These are phyloP conservation scores for Dothistroma septosporum DNA, from an alignment of 2,329 filamentous ascomycete genomes.

Conservation along the genomic window DNA sequence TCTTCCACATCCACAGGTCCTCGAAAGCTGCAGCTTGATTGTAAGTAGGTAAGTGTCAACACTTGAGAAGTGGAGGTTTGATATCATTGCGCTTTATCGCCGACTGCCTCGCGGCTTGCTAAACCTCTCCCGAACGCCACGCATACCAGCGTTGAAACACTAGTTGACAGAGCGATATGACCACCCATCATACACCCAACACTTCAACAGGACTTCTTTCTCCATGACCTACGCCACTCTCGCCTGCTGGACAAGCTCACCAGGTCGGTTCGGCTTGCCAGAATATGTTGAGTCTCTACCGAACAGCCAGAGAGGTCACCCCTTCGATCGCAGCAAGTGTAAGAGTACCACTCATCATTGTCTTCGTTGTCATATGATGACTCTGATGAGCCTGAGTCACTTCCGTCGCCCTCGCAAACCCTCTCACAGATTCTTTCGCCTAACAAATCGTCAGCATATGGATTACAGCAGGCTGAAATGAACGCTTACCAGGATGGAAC, in stretches of 20 bases:
- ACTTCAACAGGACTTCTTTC: not conserved
- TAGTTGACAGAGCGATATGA: not conserved
- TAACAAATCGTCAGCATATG: not conserved
- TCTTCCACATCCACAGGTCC: not conserved
- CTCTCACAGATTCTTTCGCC: not conserved
- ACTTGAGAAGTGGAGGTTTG: not conserved
- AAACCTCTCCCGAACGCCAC: not conserved
- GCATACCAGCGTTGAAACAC: not conserved
- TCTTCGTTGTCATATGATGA: not conserved
- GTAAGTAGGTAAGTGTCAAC: not conserved
- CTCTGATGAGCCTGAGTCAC: not conserved
- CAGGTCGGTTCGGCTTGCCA: not conserved
- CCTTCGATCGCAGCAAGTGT: not conserved
- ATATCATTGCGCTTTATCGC: not conserved
- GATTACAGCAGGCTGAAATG: not conserved
- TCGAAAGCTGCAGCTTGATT: not conserved
- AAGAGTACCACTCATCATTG: not conserved
- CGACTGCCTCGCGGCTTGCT: not conserved
- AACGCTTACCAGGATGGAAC: not conserved
- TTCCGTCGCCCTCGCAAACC: not conserved
- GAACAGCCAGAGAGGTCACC: not conserved
- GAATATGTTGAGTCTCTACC: not conserved
- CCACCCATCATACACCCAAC: not conserved
- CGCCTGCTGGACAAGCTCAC: not conserved
- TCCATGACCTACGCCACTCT: not conserved